Evolutionary conservation across 2,329 filamentous ascomycete species (phyloP).

Genomic region (Alternaria sp.): DNA sequence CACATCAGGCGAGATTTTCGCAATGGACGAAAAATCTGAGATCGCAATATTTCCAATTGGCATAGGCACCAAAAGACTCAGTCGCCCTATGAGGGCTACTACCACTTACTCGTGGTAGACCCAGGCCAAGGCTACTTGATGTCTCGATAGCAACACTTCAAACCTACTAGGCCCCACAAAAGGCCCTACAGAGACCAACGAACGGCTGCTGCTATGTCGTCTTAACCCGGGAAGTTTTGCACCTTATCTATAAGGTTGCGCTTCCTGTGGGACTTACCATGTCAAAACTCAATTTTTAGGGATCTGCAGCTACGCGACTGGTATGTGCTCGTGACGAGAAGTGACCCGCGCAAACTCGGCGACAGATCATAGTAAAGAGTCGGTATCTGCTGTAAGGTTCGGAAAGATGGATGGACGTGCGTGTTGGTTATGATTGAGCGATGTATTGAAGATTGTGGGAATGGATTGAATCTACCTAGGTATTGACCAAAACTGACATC

Average conservation of each 20-base stretch:
- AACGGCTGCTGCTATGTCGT: not conserved
- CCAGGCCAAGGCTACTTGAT: constrained; percentile 2
- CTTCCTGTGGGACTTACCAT: not conserved
- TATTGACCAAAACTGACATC: not conserved
- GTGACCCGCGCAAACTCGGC: constrained; percentile 10
- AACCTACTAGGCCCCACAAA: not conserved
- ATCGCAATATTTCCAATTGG: not conserved
- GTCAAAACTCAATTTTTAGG: constrained; percentile 9
- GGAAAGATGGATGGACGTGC: not conserved
- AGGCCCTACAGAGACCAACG: constrained; percentile 2
- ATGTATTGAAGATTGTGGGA: not conserved
- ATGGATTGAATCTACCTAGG: not conserved
- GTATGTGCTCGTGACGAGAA: constrained; percentile 1
- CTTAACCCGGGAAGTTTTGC: not conserved
- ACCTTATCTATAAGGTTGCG: not conserved
- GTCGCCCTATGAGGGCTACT: not conserved
- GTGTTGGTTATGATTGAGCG: not conserved
- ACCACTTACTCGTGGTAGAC: not conserved
- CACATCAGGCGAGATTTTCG: not conserved
- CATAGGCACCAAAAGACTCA: not conserved
- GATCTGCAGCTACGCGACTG: constrained; percentile 2
- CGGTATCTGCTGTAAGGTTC: not conserved
- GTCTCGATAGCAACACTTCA: constrained; percentile 1
- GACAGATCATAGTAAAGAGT: not conserved
- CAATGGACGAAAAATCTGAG: not conserved